phyloP scores from a whole-genome alignment of 225 moss, liverwort and hornwort genomes.

The Rhytidiadelphus loreus region DNA sequence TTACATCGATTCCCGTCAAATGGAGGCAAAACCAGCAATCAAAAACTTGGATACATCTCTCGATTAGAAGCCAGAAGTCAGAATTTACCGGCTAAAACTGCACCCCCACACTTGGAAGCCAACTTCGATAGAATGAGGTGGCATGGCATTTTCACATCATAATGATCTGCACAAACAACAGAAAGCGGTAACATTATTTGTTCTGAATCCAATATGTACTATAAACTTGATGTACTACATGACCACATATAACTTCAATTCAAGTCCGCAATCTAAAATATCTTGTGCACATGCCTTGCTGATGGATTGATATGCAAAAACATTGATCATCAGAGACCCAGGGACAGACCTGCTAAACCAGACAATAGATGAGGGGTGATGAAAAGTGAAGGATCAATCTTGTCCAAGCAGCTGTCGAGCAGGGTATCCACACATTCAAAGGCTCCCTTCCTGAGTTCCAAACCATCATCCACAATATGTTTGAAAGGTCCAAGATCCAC shows the following conservation, averaged over 20 bases:
- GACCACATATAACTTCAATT: not conserved
- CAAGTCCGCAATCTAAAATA: not conserved
- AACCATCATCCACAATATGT: constrained; percentile 95
- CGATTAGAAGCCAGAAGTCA: not conserved
- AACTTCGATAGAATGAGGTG: constrained; percentile 92
- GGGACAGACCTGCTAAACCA: constrained; percentile 80
- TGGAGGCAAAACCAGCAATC: not conserved
- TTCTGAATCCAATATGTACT: not conserved
- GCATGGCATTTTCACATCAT: constrained; percentile 99
- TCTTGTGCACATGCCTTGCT: not conserved
- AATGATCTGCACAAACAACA: constrained; percentile 69
- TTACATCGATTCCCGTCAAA: not conserved
- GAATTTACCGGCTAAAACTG: constrained; percentile 80
- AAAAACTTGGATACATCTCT: not conserved
- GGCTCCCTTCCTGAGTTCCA: constrained; percentile 96
- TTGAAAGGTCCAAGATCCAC: constrained; percentile 99
- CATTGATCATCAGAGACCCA: not conserved
- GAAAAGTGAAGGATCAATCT: constrained; percentile 92
- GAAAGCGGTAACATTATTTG: not conserved
- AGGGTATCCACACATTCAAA: constrained; percentile 99
- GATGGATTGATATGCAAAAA: not conserved
- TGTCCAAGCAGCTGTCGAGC: constrained; percentile 94
- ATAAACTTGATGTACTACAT: not conserved
- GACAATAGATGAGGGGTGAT: constrained; percentile 87
- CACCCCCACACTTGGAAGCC: constrained; percentile 85